These are phyloP conservation scores for Trypanosoma grayi DNA, from an alignment of 208 protist genomes.

Conservation along the genomic window DNA sequence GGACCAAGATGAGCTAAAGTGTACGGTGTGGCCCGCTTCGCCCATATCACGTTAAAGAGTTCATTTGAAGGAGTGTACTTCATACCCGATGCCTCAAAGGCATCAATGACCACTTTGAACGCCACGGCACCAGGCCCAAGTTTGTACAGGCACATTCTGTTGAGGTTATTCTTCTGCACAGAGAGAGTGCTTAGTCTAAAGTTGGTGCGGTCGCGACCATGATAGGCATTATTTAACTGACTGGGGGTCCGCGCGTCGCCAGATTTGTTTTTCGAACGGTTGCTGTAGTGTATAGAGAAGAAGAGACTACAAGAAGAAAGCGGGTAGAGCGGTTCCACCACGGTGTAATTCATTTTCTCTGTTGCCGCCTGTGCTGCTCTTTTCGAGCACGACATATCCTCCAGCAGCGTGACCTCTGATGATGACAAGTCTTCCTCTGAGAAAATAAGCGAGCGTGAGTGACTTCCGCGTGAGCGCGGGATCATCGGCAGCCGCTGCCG, in stretches of 20 bases:
- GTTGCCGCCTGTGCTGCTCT: background rate
- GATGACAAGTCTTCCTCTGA: background rate
- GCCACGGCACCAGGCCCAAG: constrained; percentile 89
- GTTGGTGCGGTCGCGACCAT: constrained; percentile 57
- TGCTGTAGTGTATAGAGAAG: constrained; percentile 69
- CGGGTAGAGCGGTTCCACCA: constrained; percentile 58
- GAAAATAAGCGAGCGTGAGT: constrained; percentile 6
- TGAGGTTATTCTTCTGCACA: constrained; percentile 79
- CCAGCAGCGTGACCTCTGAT: background rate
- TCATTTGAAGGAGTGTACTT: constrained; percentile 83
- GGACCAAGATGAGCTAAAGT: constrained; percentile 69
- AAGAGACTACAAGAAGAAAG: constrained; percentile 69
- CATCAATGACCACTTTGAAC: constrained; percentile 86
- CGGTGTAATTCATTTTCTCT: constrained; percentile 31
- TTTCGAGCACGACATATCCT: background rate
- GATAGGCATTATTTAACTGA: constrained; percentile 64
- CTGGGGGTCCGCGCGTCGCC: constrained; percentile 41
- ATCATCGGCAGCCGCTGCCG: constrained; percentile 7
- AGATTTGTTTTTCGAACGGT: constrained; percentile 21
- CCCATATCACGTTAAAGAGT: constrained; percentile 90
- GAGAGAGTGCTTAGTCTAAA: constrained; percentile 43
- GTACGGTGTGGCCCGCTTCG: constrained; percentile 82
- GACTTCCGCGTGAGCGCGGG: background rate
- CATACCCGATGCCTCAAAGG: constrained; percentile 82
- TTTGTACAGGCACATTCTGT: constrained; percentile 87